Percentiles rank a stretch among this genome's conserved stretches.
These are phyloP conservation scores for Tetrapisispora iriomotensis DNA, from an alignment of 805 yeast genomes.

Conservation along the genomic window DNA sequence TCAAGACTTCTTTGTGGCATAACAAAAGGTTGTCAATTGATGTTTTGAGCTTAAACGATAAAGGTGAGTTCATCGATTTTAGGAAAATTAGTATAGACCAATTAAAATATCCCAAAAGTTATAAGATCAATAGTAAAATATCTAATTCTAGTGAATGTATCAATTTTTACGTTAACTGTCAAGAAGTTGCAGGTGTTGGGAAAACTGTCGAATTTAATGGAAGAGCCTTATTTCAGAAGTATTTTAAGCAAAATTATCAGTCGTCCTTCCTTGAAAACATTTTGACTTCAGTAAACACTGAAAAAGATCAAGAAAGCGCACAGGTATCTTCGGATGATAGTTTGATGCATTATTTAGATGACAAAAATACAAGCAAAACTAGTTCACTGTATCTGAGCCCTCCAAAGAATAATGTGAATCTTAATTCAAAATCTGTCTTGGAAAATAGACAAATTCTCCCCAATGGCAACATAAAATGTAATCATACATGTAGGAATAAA, in stretches of 20 bases:
- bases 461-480: constrained; percentile 32
- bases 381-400: background rate
- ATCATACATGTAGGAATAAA: constrained; percentile 34
- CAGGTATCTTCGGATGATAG: constrained; percentile 24
- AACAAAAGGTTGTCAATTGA: constrained; percentile 27
- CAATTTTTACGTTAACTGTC: constrained; percentile 29
- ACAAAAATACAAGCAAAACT: constrained; percentile 3
- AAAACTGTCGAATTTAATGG: constrained; percentile 5
- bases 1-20: constrained; percentile 25
- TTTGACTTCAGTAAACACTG: too few species aligned
- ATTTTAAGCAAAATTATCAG: too few species aligned
- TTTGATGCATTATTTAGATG: constrained; percentile 18
- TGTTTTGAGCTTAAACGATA: constrained; percentile 22
- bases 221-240: background rate
- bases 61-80: constrained; percentile 36
- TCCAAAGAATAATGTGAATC: background rate
- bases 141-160: constrained; percentile 16
- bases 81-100: constrained; percentile 30
- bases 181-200: constrained; percentile 31
- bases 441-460: background rate
- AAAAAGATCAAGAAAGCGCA: constrained; percentile 6
- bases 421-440: background rate
- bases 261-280: background rate
- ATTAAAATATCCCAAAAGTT: constrained; percentile 19
- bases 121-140: constrained; percentile 21